Evolutionary conservation across 2,329 filamentous ascomycete genomes (phyloP).

Genomic region (Westerdykella aurantiaca): DNA sequence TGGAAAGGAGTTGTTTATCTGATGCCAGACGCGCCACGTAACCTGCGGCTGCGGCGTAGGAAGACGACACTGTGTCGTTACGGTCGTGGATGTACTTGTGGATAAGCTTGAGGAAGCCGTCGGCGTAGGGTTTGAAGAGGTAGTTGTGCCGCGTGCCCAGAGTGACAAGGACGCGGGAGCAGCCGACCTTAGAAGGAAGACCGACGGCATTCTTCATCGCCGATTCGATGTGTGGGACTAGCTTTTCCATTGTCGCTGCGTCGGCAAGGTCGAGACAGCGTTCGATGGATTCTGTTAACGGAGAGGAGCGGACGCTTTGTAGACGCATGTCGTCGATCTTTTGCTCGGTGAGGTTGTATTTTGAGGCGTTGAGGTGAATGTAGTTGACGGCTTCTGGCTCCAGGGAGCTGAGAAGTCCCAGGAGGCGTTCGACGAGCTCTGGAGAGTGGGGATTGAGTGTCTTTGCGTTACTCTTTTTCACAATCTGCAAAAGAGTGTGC

Average conservation of each 20-base stretch:
- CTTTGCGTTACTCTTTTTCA: slow-evolving; percentile 76
- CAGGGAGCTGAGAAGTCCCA: slow-evolving; percentile 77
- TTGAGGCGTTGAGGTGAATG: slow-evolving; percentile 78
- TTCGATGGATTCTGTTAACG: slow-evolving; percentile 88
- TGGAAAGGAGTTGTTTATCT: slow-evolving; percentile 52
- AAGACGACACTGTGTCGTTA: slow-evolving; percentile 87
- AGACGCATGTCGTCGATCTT: slow-evolving; percentile 85
- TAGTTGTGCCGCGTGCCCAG: slow-evolving; percentile 74
- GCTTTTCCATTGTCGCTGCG: slow-evolving; percentile 65
- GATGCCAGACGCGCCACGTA: slow-evolving; percentile 69
- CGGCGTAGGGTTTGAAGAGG: slow-evolving; percentile 68
- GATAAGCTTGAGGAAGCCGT: slow-evolving; percentile 69
- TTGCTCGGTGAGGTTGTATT: slow-evolving; percentile 78
- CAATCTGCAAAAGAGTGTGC: slow-evolving; percentile 78
- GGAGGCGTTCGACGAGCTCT: slow-evolving; percentile 70
- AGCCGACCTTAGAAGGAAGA: slow-evolving; percentile 89
- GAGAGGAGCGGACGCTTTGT: slow-evolving; percentile 74
- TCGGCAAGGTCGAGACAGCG: slow-evolving; percentile 81
- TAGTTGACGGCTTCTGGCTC: slow-evolving; percentile 90
- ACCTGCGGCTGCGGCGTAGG: slow-evolving; percentile 79
- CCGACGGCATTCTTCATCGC: slow-evolving; percentile 83
- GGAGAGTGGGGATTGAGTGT: slow-evolving; percentile 75
- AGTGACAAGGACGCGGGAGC: slow-evolving; percentile 75
- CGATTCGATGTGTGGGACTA: slow-evolving; percentile 66
- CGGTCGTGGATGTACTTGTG: slow-evolving; percentile 80